Conservation (phyloP, 2,329 filamentous ascomycete genomes). For the Chrysoporthe cubensis region DNA sequence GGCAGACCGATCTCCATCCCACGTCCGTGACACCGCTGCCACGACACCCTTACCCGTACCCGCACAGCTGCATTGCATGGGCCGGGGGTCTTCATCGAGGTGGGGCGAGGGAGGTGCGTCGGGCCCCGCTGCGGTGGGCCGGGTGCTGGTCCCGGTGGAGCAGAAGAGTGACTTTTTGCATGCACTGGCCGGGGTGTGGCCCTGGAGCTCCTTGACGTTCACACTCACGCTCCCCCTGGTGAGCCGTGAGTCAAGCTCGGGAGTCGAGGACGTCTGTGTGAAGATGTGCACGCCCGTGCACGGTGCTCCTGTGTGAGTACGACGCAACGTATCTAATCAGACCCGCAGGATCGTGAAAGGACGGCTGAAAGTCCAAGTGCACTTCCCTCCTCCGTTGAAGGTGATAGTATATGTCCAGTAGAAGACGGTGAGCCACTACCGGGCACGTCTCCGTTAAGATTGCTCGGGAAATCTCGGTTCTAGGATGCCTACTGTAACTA, state of each 20-base stretch:
- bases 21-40: conserved; percentile 23
- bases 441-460: neutral
- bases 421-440: neutral
- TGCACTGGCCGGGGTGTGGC: conserved; percentile 2
- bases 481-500: neutral
- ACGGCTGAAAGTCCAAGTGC: neutral
- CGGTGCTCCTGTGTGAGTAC: neutral
- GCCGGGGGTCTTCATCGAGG: neutral
- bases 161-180: neutral
- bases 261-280: neutral
- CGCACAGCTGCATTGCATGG: neutral
- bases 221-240: neutral
- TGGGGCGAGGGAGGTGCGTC: neutral
- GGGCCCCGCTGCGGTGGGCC: neutral
- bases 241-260: neutral
- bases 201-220: neutral
- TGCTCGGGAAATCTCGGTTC: neutral
- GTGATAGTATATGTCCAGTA: neutral
- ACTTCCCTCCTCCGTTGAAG: neutral
- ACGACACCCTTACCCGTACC: conserved; percentile 12
- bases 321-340: neutral
- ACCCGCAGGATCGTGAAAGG: neutral
- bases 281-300: conserved; percentile 1
- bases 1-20: conserved; percentile 10
- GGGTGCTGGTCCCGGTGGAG: neutral